phyloP scores from a whole-genome alignment of 768 basidiomycete genomes.

The Boletus rufocinnamomeus region DNA sequence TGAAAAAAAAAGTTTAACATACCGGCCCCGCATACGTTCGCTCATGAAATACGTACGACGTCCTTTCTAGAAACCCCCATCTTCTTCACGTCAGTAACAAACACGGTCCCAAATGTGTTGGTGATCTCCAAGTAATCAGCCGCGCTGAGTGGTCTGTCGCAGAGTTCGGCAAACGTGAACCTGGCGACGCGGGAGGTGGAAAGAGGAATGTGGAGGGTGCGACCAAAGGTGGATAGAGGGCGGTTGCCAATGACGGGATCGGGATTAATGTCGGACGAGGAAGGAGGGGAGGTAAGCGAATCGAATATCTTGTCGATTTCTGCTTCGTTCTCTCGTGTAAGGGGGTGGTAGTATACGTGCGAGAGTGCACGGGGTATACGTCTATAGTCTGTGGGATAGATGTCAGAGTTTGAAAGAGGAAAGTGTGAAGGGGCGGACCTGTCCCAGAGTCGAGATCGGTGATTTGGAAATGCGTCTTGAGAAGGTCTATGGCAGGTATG shows the following conservation, averaged over 20 bases:
- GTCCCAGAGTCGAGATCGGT: conserved; percentile 96
- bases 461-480: conserved; percentile 84
- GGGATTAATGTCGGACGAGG: conserved; percentile 29
- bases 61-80: conserved; percentile 89
- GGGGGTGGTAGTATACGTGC: conserved; percentile 88
- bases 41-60: conserved; percentile 47
- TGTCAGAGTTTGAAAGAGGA: background rate
- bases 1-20: background rate
- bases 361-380: conserved; percentile 91
- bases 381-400: conserved; percentile 75
- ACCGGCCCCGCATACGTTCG: background rate
- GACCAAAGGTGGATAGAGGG: conserved; percentile 84
- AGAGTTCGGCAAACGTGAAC: conserved; percentile 85
- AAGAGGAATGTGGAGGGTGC: conserved; percentile 75
- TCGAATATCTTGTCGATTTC: conserved; percentile 87
- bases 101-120: conserved; percentile 82
- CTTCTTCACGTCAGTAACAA: conserved; percentile 84
- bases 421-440: conserved; percentile 46
- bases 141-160: conserved; percentile 86
- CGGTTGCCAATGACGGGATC: conserved; percentile 64
- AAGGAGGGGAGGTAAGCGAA: conserved; percentile 58
- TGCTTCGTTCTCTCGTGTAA: conserved; percentile 58
- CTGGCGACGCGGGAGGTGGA: conserved; percentile 79
- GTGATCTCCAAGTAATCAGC: conserved; percentile 97
- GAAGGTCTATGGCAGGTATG: conserved; percentile 89